These are phyloP conservation scores for Globisporangium canariense DNA, from an alignment of 352 stramenopile genomes.

Conservation along the genomic window DNA sequence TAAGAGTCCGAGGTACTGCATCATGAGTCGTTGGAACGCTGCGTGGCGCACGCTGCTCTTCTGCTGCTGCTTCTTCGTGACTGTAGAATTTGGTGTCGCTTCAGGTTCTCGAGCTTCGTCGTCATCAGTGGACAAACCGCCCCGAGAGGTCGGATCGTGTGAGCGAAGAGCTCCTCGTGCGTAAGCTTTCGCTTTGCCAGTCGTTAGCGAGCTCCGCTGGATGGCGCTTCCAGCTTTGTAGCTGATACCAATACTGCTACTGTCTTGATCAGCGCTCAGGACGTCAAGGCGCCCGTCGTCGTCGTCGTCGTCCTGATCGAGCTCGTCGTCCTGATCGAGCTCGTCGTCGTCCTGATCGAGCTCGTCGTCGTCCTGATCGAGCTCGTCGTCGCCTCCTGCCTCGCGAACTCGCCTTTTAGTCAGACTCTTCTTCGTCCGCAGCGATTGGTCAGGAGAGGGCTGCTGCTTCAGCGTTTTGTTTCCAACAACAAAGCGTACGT, in stretches of 20 bases:
- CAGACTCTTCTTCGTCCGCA: neutral
- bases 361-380: neutral
- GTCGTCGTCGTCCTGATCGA: neutral
- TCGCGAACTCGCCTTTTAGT: neutral
- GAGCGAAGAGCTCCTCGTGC: neutral
- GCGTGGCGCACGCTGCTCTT: conserved; percentile 3
- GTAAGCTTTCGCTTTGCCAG: neutral
- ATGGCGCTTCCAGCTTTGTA: neutral
- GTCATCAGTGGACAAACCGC: neutral
- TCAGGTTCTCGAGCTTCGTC: conserved; percentile 1
- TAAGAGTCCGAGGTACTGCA: conserved; percentile 18
- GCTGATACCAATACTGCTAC: neutral
- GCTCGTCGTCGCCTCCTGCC: neutral
- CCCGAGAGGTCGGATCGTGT: neutral
- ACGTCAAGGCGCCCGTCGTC: neutral
- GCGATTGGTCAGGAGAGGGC: neutral
- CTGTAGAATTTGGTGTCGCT: neutral
- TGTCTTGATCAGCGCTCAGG: neutral
- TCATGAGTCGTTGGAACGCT: conserved; percentile 19
- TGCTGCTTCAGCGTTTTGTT: neutral
- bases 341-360: neutral
- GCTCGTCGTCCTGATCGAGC: neutral
- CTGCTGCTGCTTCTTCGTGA: neutral
- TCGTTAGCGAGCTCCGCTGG: neutral
- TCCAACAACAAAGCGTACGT: neutral